phyloP scores from a whole-genome alignment of 306 rosid species.

The Rubus idaeus region DNA sequence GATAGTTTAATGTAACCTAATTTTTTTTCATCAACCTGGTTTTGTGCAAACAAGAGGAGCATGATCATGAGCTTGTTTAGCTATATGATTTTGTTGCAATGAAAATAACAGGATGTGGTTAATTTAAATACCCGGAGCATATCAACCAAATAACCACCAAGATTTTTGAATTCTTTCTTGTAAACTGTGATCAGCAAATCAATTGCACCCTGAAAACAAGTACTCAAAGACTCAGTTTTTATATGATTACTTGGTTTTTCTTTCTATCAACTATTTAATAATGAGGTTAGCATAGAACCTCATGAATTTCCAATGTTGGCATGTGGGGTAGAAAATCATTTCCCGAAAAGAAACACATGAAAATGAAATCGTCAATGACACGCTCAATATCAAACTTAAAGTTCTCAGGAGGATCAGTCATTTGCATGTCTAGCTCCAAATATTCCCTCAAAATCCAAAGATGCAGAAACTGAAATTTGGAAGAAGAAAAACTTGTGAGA shows the following conservation, averaged over 20 bases:
- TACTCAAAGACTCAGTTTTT: neutral
- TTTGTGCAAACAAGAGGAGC: neutral
- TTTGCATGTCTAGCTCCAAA: slow-evolving; percentile 49
- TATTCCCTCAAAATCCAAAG: slow-evolving; percentile 61
- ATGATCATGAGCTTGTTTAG: no score
- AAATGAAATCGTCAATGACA: slow-evolving; percentile 57
- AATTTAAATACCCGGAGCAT: slow-evolving; percentile 35
- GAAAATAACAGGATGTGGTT: neutral
- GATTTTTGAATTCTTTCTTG: slow-evolving; percentile 38
- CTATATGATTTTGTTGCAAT: neutral
- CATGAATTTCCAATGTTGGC: slow-evolving; percentile 49
- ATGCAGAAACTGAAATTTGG: slow-evolving; percentile 48
- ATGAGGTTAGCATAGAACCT: slow-evolving; percentile 31
- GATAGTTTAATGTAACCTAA: slow-evolving; percentile 41
- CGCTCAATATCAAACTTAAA: slow-evolving; percentile 41
- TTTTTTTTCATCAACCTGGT: slow-evolving; percentile 34
- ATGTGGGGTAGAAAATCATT: slow-evolving; percentile 66
- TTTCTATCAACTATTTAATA: neutral
- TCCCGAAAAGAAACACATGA: slow-evolving; percentile 55
- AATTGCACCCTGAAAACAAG: slow-evolving; percentile 35
- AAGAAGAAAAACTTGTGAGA: neutral
- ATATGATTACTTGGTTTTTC: neutral
- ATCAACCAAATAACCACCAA: slow-evolving; percentile 61
- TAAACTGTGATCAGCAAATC: slow-evolving; percentile 50
- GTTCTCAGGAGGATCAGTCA: slow-evolving; percentile 38